phyloP scores from a whole-genome alignment of 2,329 filamentous ascomycete species.

The Penicillium sp. region DNA sequence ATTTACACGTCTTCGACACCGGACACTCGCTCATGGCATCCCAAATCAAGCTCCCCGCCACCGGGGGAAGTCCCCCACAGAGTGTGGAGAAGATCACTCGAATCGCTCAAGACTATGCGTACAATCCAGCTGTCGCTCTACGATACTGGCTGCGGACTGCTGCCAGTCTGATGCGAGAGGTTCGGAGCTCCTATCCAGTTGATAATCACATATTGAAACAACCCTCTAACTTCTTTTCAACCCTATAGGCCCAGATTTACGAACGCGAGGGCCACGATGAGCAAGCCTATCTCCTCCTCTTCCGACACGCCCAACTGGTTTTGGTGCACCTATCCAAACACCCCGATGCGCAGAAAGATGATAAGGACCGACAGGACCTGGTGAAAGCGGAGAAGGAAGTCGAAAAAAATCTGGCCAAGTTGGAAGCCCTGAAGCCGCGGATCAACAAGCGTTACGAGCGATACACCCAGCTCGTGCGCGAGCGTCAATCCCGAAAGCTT shows the following conservation, averaged over 20 bases:
- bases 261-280: conserved; percentile 83
- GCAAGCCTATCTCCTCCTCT: conserved; percentile 88
- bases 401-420: conserved; percentile 67
- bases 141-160: conserved; percentile 83
- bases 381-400: conserved; percentile 67
- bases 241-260: conserved; percentile 76
- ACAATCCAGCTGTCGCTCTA: conserved; percentile 76
- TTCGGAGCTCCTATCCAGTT: conserved; percentile 48
- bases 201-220: not conserved
- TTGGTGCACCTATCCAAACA: conserved; percentile 76
- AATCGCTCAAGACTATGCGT: conserved; percentile 80
- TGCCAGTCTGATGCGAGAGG: conserved; percentile 79
- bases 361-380: conserved; percentile 62
- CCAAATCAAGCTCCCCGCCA: conserved; percentile 34
- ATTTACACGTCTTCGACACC: not conserved
- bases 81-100: conserved; percentile 78
- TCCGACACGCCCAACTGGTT: conserved; percentile 85
- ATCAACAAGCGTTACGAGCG: conserved; percentile 74
- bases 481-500: conserved; percentile 52
- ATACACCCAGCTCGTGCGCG: conserved; percentile 63
- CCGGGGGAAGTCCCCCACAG: conserved; percentile 60
- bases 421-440: conserved; percentile 80
- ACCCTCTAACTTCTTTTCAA: conserved; percentile 9
- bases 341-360: conserved; percentile 70
- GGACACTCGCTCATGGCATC: conserved; percentile 33